These are phyloP conservation scores for Cladophialophora immunda DNA, from an alignment of 2,329 filamentous ascomycete species.

Conservation along the genomic window DNA sequence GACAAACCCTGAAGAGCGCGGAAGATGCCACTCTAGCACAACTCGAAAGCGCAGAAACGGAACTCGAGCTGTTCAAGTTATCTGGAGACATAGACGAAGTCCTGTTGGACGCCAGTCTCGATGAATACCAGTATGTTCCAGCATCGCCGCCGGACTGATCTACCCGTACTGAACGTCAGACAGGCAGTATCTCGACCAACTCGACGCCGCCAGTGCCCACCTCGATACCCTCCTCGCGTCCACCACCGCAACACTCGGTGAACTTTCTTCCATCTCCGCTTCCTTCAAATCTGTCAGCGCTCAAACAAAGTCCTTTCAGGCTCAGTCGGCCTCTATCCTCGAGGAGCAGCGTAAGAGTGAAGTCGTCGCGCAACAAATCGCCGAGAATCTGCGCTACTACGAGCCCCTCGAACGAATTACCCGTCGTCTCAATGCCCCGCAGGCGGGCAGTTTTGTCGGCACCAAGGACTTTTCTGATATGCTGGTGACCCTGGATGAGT, in stretches of 20 bases:
- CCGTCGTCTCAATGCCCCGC: slow-evolving; percentile 87
- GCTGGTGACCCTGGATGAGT: slow-evolving; percentile 85
- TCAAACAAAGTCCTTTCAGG: slow-evolving; percentile 92
- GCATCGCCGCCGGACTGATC: slow-evolving; percentile 23
- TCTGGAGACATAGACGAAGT: slow-evolving; percentile 69
- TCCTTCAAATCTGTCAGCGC: slow-evolving; percentile 88
- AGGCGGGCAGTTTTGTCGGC: slow-evolving; percentile 84
- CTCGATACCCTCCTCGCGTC: slow-evolving; percentile 80
- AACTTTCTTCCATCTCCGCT: slow-evolving; percentile 80
- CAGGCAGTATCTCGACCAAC: slow-evolving; percentile 81
- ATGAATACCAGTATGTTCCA: slow-evolving; percentile 76
- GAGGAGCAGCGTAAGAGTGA: slow-evolving; percentile 82
- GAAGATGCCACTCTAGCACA: slow-evolving; percentile 35
- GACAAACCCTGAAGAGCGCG: slow-evolving; percentile 7
- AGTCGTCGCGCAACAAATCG: slow-evolving; percentile 81
- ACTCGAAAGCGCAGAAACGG: slow-evolving; percentile 50
- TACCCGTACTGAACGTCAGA: slow-evolving; percentile 11
- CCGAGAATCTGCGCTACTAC: slow-evolving; percentile 93
- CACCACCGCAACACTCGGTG: slow-evolving; percentile 76
- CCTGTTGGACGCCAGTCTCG: slow-evolving; percentile 81
- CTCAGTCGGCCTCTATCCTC: slow-evolving; percentile 88
- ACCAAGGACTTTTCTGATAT: slow-evolving; percentile 87
- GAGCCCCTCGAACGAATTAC: slow-evolving; percentile 91
- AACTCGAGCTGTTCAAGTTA: slow-evolving; percentile 67
- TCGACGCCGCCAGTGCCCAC: slow-evolving; percentile 81